Evolutionary conservation across 345 rosid species (phyloP), one percentile per base, ranked within the genome.

Genomic region (Sapria himalayana): DNA sequence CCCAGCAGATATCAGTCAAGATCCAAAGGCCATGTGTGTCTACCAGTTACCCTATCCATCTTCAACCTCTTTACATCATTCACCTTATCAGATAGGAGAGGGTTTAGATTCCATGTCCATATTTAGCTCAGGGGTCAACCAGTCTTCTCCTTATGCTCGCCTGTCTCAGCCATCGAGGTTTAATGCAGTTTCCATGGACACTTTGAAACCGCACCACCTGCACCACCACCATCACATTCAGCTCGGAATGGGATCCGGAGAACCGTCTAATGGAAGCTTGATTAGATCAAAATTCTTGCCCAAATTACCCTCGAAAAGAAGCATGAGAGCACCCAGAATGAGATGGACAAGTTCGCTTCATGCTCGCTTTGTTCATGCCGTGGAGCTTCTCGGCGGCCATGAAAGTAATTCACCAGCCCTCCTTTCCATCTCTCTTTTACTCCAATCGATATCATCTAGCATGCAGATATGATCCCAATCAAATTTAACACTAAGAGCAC

Each of bases 271-370:
- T 22, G 66, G 63, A 18, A n/a, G n/a, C n/a, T 50, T 67, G 56
- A 58, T 78, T 44, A 71, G 81, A 72, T 71, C 92, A 23, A 68
- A 79, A 58, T 76, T 80, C 47, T 55, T 80, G 61, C 67, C 79
- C 4, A 76, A 66, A 63, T 45, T 64, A 39, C 85, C 81, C 0
- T 50, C 76, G 12, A 80, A 71, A 37, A 50, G 92, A 33, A 80
- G 81, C 60, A 73, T 76, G 85, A 80, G 92, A 56, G 93, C 93
- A 10, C 93, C 93, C 0, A 66, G 93, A 66, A 80, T 76, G 93
- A 63, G 85, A 35, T 82, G 94, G 94, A 82, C 94, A 0, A 82
- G 82, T 65, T 70, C 72, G 37, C 94, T 82, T 41, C 94, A 82
- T 33, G 69, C 80, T 31, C 69, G 82, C 25, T 82, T 82, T 47